Conservation (phyloP, 306 rosid species). For the Trifolium pratense region DNA sequence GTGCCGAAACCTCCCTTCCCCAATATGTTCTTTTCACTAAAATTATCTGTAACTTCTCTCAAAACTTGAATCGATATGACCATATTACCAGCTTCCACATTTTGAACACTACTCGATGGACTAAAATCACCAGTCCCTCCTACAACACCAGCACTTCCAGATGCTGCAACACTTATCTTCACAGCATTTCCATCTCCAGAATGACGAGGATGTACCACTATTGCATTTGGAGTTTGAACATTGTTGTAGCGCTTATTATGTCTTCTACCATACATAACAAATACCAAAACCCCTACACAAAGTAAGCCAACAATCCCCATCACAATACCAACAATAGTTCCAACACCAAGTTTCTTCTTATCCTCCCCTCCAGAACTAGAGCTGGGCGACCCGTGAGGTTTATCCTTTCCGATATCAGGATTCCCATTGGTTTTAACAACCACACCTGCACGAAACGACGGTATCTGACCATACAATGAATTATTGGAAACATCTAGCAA, state of each 20-base stretch:
- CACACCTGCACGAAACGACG: constrained; percentile 52
- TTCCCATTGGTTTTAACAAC: constrained; percentile 52
- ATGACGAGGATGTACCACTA: constrained; percentile 68
- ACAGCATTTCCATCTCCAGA: constrained; percentile 58
- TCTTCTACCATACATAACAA: constrained; percentile 44
- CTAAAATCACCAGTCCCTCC: constrained; percentile 31
- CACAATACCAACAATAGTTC: constrained; percentile 55
- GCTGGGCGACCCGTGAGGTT: constrained; percentile 34
- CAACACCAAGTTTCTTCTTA: constrained; percentile 44
- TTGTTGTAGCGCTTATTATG: constrained; percentile 47
- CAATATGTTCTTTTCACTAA: constrained; percentile 64
- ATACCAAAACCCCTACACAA: constrained; percentile 38
- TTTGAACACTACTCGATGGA: constrained; percentile 42
- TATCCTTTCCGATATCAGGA: constrained; percentile 66
- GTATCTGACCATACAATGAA: constrained; percentile 60
- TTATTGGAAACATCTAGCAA: constrained; percentile 66
- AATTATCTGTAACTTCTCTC: constrained; percentile 74
- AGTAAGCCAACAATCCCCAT: constrained; percentile 48
- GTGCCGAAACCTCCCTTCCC: constrained; percentile 91
- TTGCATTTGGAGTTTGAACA: constrained; percentile 52
- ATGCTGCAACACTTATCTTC: constrained; percentile 60
- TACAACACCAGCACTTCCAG: not conserved
- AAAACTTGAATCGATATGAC: constrained; percentile 77
- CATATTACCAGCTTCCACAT: constrained; percentile 73
- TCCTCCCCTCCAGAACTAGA: constrained; percentile 35